Percentiles rank a stretch among this genome's conserved stretches.
Conservation (phyloP, 768 basidiomycete genomes). For the Psilocybe sp. region DNA sequence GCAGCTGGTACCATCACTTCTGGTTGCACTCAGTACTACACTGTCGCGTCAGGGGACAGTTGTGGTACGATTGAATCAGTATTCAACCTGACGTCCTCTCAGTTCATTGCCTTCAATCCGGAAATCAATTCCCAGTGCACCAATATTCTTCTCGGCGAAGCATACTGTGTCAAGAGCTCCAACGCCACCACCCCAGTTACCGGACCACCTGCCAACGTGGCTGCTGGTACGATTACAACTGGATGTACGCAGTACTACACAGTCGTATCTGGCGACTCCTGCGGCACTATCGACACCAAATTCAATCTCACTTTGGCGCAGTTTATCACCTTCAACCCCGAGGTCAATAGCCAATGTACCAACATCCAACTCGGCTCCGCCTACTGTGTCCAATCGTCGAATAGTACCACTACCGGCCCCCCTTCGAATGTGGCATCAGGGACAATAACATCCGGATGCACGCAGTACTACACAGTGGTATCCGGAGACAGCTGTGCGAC, state of each 20-base stretch:
- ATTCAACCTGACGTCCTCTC: slow-evolving; percentile 11
- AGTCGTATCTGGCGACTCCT: slow-evolving; percentile 1
- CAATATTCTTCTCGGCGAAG: slow-evolving; percentile 10
- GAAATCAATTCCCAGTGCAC: slow-evolving; percentile 7
- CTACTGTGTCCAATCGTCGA: slow-evolving; percentile 8
- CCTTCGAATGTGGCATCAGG: background rate
- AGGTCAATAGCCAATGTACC: no score
- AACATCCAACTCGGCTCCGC: slow-evolving; percentile 7
- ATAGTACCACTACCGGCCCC: background rate
- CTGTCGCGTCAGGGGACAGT: slow-evolving; percentile 13
- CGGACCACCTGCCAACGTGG: background rate
- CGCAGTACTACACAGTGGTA: slow-evolving; percentile 19
- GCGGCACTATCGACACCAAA: background rate
- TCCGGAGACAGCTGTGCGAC: slow-evolving; percentile 17
- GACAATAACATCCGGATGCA: slow-evolving; percentile 2
- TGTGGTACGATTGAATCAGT: slow-evolving; percentile 13
- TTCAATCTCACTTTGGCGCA: background rate
- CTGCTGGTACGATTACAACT: background rate
- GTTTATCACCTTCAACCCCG: no score
- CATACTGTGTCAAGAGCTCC: slow-evolving; percentile 1
- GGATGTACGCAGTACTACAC: slow-evolving; percentile 1
- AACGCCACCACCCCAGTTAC: background rate
- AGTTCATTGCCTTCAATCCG: background rate
- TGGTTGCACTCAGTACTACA: slow-evolving; percentile 15
- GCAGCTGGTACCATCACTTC: slow-evolving; percentile 8